A percentile compares a stretch with the other conserved stretches of the same genome.
Conservation (phyloP, 1,284 basidiomycete genomes). For the Apiotrichum sp. region DNA sequence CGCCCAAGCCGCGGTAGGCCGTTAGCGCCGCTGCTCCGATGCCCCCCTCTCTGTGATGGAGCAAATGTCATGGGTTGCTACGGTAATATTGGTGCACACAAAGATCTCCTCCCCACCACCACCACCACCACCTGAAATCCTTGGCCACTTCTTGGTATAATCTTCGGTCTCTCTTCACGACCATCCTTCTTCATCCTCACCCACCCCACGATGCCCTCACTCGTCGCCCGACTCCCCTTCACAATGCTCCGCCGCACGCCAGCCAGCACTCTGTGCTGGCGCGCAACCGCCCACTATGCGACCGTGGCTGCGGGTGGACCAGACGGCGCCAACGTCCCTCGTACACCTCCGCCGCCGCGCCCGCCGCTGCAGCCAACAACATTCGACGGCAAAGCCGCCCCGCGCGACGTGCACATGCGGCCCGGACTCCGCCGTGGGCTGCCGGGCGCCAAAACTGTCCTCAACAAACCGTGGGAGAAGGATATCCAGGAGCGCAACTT, state of each 20-base stretch:
- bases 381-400: conserved; percentile 31
- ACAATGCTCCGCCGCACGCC: conserved; percentile 1
- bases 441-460: conserved; percentile 12
- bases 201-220: not conserved
- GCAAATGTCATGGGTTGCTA: too few species aligned
- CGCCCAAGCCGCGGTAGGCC: too few species aligned
- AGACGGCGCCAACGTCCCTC: not conserved
- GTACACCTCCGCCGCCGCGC: conserved; percentile 6
- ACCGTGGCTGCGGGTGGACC: conserved; percentile 2
- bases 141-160: not conserved
- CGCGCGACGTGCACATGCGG: conserved; percentile 27
- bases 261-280: not conserved
- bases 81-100: not conserved
- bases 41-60: too few species aligned
- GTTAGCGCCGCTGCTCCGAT: too few species aligned
- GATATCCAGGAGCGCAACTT: not conserved
- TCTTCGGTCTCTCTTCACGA: not conserved
- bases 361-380: conserved; percentile 22
- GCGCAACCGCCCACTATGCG: not conserved
- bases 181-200: not conserved
- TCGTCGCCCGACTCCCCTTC: not conserved
- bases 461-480: conserved; percentile 12
- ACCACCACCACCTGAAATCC: not conserved
- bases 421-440: conserved; percentile 30
- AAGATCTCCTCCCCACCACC: not conserved